Conservation (phyloP, 73 alveolate species). For the Uronychia setigera region DNA sequence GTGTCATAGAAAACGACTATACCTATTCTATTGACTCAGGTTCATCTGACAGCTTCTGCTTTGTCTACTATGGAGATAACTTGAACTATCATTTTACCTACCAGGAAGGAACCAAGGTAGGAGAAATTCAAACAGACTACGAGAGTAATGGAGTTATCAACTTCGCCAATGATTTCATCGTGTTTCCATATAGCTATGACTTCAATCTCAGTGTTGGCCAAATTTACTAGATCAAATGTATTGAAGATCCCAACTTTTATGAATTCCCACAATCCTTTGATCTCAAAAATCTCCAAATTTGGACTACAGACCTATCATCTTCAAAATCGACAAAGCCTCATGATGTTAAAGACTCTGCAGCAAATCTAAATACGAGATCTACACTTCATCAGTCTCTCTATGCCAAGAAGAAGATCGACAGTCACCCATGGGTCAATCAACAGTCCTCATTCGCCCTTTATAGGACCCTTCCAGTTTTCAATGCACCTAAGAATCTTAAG, state of each 20-base stretch:
- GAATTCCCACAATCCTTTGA: neutral
- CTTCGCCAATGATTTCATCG: slow-evolving; percentile 44
- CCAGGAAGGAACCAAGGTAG: neutral
- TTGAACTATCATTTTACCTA: slow-evolving; percentile 23
- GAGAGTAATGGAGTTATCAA: slow-evolving; percentile 48
- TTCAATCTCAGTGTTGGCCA: slow-evolving; percentile 26
- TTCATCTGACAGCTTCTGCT: slow-evolving; percentile 43
- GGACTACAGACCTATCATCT: slow-evolving; percentile 19
- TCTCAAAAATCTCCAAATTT: slow-evolving; percentile 23
- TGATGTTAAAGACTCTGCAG: neutral
- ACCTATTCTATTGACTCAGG: slow-evolving; percentile 15
- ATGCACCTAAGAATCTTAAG: slow-evolving; percentile 22
- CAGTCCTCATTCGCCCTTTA: slow-evolving; percentile 11
- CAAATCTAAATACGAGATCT: neutral
- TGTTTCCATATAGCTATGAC: slow-evolving; percentile 34
- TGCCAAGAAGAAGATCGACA: neutral
- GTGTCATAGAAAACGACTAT: slow-evolving; percentile 10
- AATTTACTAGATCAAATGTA: neutral
- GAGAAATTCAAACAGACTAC: slow-evolving; percentile 40
- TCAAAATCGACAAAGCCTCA: neutral
- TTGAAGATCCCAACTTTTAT: slow-evolving; percentile 1
- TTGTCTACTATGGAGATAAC: slow-evolving; percentile 29
- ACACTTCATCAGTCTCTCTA: neutral
- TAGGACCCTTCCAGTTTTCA: slow-evolving; percentile 50
- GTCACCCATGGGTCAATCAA: slow-evolving; percentile 31